phyloP scores from a whole-genome alignment of 768 basidiomycete genomes.

The Leccinum subgranulosum region DNA sequence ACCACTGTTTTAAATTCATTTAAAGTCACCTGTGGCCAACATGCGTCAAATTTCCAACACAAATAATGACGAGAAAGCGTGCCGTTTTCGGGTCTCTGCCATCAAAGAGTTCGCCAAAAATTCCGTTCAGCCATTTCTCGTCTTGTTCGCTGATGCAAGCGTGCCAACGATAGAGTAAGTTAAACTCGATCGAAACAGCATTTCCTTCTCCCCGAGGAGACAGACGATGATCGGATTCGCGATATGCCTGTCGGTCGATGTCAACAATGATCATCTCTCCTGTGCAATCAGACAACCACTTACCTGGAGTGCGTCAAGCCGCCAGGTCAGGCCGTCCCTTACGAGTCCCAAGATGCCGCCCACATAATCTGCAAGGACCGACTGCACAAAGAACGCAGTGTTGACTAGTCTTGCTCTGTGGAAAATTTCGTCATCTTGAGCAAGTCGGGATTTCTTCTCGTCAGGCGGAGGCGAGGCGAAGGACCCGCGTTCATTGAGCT shows the following conservation, averaged over 20 bases:
- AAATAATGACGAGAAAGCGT: neutral
- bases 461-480: constrained; percentile 31
- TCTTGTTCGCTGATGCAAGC: constrained; percentile 55
- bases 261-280: neutral
- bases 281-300: neutral
- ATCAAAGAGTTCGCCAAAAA: constrained; percentile 45
- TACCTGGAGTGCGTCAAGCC: constrained; percentile 64
- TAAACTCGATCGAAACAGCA: constrained; percentile 75
- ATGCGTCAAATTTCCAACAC: neutral
- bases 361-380: constrained; percentile 70
- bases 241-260: constrained; percentile 39
- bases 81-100: constrained; percentile 41
- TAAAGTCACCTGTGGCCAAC: constrained; percentile 16
- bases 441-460: constrained; percentile 22
- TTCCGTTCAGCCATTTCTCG: constrained; percentile 48
- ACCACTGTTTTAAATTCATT: constrained; percentile 19
- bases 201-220: constrained; percentile 70
- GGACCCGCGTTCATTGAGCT: constrained; percentile 62
- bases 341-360: constrained; percentile 71
- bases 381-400: constrained; percentile 66
- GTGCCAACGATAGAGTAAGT: constrained; percentile 60
- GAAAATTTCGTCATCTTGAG: constrained; percentile 78
- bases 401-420: constrained; percentile 71
- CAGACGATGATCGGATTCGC: constrained; percentile 49
- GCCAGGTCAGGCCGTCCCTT: constrained; percentile 61